Evolutionary conservation across 2,329 filamentous ascomycete genomes (phyloP).

Genomic region (Calonectria pseudoreteaudii): DNA sequence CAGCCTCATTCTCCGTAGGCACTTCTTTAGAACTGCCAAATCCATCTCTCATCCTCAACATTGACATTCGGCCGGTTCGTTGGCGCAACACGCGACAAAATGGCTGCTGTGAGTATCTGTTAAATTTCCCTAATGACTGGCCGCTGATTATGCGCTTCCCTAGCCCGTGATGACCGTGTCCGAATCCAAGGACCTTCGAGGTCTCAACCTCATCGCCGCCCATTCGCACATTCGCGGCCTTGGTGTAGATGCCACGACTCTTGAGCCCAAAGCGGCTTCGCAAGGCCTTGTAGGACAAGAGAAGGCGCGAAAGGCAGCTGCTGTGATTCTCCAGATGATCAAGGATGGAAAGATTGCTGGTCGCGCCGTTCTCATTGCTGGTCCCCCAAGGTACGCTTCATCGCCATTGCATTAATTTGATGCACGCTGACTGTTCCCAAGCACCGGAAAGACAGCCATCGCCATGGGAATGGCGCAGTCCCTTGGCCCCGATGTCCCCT

Average conservation of each 20-base stretch:
- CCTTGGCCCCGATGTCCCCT: constrained; percentile 92
- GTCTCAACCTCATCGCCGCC: constrained; percentile 96
- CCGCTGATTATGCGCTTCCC: constrained; percentile 37
- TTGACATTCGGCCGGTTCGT: constrained; percentile 19
- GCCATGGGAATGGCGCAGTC: constrained; percentile 99
- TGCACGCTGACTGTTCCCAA: constrained; percentile 49
- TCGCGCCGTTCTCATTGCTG: constrained; percentile 92
- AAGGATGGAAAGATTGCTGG: constrained; percentile 99
- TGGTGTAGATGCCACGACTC: constrained; percentile 89
- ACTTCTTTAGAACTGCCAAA: constrained; percentile 16
- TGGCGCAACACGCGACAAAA: constrained; percentile 50
- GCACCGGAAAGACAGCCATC: constrained; percentile 98
- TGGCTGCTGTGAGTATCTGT: constrained; percentile 64
- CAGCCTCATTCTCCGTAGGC: constrained; percentile 25
- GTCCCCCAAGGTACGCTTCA: constrained; percentile 78
- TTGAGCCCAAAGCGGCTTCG: constrained; percentile 86
- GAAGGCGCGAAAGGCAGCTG: constrained; percentile 95
- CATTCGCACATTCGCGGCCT: constrained; percentile 98
- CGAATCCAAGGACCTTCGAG: constrained; percentile 95
- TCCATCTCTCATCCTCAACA: constrained; percentile 29
- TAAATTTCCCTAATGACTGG: constrained; percentile 14
- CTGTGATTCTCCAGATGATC: constrained; percentile 97
- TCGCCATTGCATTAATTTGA: background rate
- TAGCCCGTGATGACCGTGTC: constrained; percentile 81
- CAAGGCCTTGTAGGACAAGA: constrained; percentile 97